Conservation (phyloP, 441 rosid species). For the Pelargonium australe region DNA sequence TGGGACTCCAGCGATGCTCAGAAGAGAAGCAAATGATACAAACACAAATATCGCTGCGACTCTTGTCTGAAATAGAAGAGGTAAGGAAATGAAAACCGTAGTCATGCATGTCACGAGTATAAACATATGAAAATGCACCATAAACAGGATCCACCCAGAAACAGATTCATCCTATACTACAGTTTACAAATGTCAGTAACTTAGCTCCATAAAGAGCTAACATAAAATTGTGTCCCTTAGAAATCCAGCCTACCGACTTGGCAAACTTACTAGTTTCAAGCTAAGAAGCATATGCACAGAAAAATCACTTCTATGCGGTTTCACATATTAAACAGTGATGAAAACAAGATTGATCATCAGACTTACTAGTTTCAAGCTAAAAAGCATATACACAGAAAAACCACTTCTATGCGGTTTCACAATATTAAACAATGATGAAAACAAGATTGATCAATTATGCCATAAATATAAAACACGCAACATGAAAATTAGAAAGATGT, state of each 20-base stretch:
- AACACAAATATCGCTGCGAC: conserved; percentile 81
- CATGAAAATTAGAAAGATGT: background rate
- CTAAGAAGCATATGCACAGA: background rate
- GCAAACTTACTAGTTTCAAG: background rate
- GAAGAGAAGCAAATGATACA: conserved; percentile 81
- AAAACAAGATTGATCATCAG: too few species aligned
- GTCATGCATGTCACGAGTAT: background rate
- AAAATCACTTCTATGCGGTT: too few species aligned
- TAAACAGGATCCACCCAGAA: background rate
- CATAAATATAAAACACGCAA: background rate
- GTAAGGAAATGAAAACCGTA: conserved; percentile 14
- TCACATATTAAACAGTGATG: too few species aligned
- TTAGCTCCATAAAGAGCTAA: too few species aligned
- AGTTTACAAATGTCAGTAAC: background rate
- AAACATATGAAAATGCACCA: background rate
- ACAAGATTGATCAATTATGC: background rate
- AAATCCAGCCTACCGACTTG: background rate
- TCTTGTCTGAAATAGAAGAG: conserved; percentile 58
- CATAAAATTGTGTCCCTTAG: background rate
- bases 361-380: too few species aligned
- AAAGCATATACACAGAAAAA: too few species aligned
- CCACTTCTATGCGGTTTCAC: too few species aligned
- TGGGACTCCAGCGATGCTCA: conserved; percentile 75
- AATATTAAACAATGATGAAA: background rate
- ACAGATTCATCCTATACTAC: background rate